Conservation (phyloP, 805 yeast species). For the Ogataea populi-albae region DNA sequence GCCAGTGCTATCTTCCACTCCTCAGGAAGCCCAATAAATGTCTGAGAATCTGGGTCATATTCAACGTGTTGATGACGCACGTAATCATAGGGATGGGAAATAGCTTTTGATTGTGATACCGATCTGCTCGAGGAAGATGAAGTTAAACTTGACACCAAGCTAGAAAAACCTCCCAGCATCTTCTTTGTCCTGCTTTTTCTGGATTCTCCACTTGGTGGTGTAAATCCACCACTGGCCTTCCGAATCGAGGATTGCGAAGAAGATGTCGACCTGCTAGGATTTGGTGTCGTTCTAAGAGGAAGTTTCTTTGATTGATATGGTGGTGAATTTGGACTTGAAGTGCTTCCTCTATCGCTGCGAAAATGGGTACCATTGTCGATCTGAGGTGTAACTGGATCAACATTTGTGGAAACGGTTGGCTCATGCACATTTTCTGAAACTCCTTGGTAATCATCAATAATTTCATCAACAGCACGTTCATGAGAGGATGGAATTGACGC, state of each 20-base stretch:
- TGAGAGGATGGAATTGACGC: slow-evolving; percentile 1
- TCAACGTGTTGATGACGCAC: slow-evolving; percentile 94
- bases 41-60: slow-evolving; percentile 77
- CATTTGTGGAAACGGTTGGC: neutral
- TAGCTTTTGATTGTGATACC: slow-evolving; percentile 40
- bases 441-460: slow-evolving; percentile 15
- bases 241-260: slow-evolving; percentile 15
- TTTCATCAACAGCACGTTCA: slow-evolving; percentile 15
- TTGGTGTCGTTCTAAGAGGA: slow-evolving; percentile 5
- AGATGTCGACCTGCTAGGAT: slow-evolving; percentile 12
- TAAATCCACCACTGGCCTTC: slow-evolving; percentile 13
- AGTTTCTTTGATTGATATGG: slow-evolving; percentile 2
- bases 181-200: slow-evolving; percentile 46
- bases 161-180: slow-evolving; percentile 58
- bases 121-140: slow-evolving; percentile 12
- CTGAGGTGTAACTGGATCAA: neutral
- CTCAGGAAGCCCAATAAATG: slow-evolving; percentile 86
- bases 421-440: neutral
- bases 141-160: slow-evolving; percentile 30
- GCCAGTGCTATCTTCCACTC: slow-evolving; percentile 86
- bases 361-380: no score
- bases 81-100: slow-evolving; percentile 89
- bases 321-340: slow-evolving; percentile 1
- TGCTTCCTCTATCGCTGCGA: no score
- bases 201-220: slow-evolving; percentile 13